Base-by-base conservation (phyloP, 148 eudicot genomes). In the Cornus kousa region DNA sequence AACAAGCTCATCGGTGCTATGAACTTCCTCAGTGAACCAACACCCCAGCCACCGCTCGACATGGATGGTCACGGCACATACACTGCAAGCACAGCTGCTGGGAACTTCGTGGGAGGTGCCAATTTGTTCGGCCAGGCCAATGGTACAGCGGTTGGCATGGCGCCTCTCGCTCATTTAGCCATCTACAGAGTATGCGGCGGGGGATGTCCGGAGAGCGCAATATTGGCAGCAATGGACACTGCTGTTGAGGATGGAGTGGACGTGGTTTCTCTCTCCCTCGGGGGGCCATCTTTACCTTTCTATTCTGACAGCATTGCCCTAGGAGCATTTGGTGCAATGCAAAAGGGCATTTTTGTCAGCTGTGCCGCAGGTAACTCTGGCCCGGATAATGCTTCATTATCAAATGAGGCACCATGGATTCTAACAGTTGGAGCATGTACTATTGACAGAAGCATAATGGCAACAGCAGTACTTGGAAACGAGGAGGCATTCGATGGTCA, bases 1-100 rank as follows among this genome's bases (percentile, higher is more conserved):
- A 85, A 85, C 39, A 92, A 92, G 43, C 68, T 90, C 23, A 84
- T 91, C 6, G 97, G 94, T 2, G 97, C 84, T 0, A 78, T 91
- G 32, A 73, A 73, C 50, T 88, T 87, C 55, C 20, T 17, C 1
- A 46, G 35, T 23, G 70, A 78, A 20, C 65, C 4, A n/a, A n/a
- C n/a, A n/a, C n/a, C n/a, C n/a, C n/a, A n/a, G 1, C 67, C 65
- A 7, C 79, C 88, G 0, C 74, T 84, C 12, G 95, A 91, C 71
- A 22, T 37, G 0, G 50, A 65, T 0, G 90, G 91, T 6, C 93
- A 92, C 24, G 93, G 89, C 5, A 87, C 88, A 14, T 90, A 86
- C 76, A 86, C 89, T 0, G 79, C 92, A 5, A 85, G 90, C 62
- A 90, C 90, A 0, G 88, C 83, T 0, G 94, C 88, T 2, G 92